These are phyloP conservation scores for Dianthus caryophyllus DNA, from an alignment of 148 eudicot genomes.

Conservation along the genomic window DNA sequence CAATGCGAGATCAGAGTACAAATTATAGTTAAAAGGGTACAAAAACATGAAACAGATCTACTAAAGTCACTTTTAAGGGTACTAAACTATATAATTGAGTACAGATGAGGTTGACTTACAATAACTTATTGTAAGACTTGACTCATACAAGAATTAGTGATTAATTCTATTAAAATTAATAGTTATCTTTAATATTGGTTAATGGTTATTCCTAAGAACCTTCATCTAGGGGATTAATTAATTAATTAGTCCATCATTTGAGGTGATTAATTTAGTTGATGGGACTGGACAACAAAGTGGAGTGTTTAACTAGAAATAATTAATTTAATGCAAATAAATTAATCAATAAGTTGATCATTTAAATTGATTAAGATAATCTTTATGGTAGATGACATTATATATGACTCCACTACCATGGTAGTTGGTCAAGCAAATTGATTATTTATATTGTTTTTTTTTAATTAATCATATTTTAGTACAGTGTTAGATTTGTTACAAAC, in stretches of 20 bases:
- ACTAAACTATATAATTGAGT: too few relatives aligned
- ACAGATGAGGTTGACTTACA: too few relatives aligned
- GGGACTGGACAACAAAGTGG: constrained; percentile 61
- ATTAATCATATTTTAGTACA: constrained; percentile 31
- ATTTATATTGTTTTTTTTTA: constrained; percentile 31
- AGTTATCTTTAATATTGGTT: constrained; percentile 9
- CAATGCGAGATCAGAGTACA: too few relatives aligned
- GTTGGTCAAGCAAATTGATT: constrained; percentile 56
- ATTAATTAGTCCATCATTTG: constrained; percentile 23
- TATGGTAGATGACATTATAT: constrained; percentile 46
- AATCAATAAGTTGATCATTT: background rate
- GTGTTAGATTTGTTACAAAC: constrained; percentile 61
- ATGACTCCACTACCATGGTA: constrained; percentile 55
- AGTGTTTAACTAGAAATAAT: constrained; percentile 16
- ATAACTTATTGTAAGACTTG: too few relatives aligned
- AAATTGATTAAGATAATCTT: constrained; percentile 23
- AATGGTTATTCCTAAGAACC: constrained; percentile 46
- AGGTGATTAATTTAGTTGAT: constrained; percentile 40
- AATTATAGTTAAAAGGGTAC: too few relatives aligned
- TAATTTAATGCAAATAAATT: constrained; percentile 15
- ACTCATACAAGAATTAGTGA: too few relatives aligned
- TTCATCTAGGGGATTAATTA: constrained; percentile 29
- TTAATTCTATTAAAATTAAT: too few relatives aligned
- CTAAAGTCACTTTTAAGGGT: too few relatives aligned
- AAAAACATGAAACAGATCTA: too few relatives aligned